Conservation (phyloP, 2,329 filamentous ascomycete species). For the Anisogramma anomala region DNA sequence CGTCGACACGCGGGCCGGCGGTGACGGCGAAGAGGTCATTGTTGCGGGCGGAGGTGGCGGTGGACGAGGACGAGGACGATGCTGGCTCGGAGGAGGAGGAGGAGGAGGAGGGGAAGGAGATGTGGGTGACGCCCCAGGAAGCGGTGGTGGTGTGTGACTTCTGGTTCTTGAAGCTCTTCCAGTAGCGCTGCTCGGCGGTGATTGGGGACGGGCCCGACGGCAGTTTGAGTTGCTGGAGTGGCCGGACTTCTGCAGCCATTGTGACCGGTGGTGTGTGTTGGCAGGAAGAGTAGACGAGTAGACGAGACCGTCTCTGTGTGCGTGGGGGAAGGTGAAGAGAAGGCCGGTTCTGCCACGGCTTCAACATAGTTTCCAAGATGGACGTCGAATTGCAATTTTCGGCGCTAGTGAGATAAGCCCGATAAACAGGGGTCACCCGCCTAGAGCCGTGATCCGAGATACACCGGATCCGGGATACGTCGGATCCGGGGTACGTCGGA, state of each 20-base stretch:
- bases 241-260: conserved; percentile 81
- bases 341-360: too few relatives aligned
- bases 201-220: conserved; percentile 70
- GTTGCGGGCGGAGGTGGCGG: conserved; percentile 35
- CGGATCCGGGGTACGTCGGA: too few relatives aligned
- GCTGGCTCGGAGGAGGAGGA: conserved; percentile 30
- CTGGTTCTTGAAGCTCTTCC: conserved; percentile 88
- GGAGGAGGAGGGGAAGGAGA: conserved; percentile 57
- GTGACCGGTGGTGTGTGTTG: conserved; percentile 16
- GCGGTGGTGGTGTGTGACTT: conserved; percentile 84
- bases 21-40: conserved; percentile 81
- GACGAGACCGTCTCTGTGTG: too few relatives aligned
- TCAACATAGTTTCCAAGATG: too few relatives aligned
- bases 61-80: conserved; percentile 26
- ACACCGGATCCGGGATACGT: too few relatives aligned
- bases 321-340: too few relatives aligned
- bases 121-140: conserved; percentile 79
- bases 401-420: too few relatives aligned
- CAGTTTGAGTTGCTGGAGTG: conserved; percentile 70
- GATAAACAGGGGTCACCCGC: too few relatives aligned
- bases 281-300: too few relatives aligned
- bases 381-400: too few relatives aligned
- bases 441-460: too few relatives aligned
- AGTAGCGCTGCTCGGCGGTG: conserved; percentile 90
- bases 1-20: conserved; percentile 84